Evolutionary conservation across 805 yeast species (phyloP).

Genomic region (Kodamaea leandrae): DNA sequence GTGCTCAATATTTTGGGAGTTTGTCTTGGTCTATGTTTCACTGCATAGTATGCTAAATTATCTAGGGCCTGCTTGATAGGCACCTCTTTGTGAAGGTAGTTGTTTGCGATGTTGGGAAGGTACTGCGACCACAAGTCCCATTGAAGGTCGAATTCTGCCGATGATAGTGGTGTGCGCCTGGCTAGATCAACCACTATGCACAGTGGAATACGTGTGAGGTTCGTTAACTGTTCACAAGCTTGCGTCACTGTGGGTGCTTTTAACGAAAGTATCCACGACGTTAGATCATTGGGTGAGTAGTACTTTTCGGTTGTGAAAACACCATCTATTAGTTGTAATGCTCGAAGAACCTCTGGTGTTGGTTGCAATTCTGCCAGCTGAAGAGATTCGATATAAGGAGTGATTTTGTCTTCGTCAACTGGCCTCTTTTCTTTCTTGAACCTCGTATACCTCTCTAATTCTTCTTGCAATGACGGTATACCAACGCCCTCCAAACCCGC

Average conservation of each 20-base stretch:
- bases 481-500: background rate
- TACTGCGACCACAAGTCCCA: slow-evolving; percentile 35
- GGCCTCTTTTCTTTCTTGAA: background rate
- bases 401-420: background rate
- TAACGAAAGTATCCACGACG: slow-evolving; percentile 33
- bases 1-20: slow-evolving; percentile 3
- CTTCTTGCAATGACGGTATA: too few relatives aligned
- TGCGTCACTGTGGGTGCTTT: slow-evolving; percentile 27
- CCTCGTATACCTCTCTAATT: too few relatives aligned
- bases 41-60: slow-evolving; percentile 26
- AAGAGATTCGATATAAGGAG: background rate
- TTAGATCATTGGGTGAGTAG: slow-evolving; percentile 10
- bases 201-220: slow-evolving; percentile 33
- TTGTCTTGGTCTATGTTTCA: slow-evolving; percentile 9
- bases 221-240: slow-evolving; percentile 32
- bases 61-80: slow-evolving; percentile 21
- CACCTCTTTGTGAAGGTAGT: slow-evolving; percentile 20
- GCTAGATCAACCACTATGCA: slow-evolving; percentile 39
- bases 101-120: slow-evolving; percentile 20
- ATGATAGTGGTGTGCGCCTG: slow-evolving; percentile 33
- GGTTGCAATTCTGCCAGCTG: background rate
- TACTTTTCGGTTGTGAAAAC: background rate
- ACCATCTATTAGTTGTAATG: too few relatives aligned
- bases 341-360: too few relatives aligned
- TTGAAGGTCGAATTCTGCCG: slow-evolving; percentile 32